Conservation (phyloP, 2,329 filamentous ascomycete species). For the Orbilia quercus region DNA sequence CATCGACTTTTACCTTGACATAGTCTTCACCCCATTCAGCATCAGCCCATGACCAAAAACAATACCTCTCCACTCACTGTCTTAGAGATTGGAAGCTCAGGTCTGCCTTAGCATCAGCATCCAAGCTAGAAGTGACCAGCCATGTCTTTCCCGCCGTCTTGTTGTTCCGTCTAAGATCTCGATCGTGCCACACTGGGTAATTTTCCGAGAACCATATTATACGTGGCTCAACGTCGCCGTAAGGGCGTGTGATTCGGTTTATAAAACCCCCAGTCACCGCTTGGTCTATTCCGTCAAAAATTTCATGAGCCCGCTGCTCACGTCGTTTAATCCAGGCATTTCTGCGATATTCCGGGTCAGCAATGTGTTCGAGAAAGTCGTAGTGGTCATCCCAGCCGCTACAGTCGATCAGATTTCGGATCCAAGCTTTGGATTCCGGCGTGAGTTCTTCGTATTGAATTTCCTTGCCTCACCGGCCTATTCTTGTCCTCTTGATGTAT, state of each 20-base stretch:
- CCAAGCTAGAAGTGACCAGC: too few relatives aligned
- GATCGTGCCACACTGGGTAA: too few relatives aligned
- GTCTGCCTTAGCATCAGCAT: too few relatives aligned
- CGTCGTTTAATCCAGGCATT: neutral
- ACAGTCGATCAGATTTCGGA: neutral
- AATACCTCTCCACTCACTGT: too few relatives aligned
- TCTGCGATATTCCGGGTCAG: neutral
- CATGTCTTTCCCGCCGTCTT: too few relatives aligned
- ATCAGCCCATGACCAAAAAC: neutral
- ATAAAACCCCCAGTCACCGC: neutral
- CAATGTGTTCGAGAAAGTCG: neutral
- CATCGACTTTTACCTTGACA: neutral
- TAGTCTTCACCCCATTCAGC: neutral
- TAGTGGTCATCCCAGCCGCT: neutral
- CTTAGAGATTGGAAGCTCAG: too few relatives aligned
- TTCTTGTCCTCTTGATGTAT: too few relatives aligned
- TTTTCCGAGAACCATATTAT: too few relatives aligned
- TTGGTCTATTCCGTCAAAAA: neutral
- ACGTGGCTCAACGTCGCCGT: too few relatives aligned
- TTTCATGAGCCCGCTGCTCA: neutral
- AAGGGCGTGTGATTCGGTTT: too few relatives aligned
- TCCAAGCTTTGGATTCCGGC: neutral
- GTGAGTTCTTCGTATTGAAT: neutral
- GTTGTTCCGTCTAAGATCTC: too few relatives aligned
- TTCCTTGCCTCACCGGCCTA: neutral